Conservation (phyloP, 2,329 filamentous ascomycete genomes). For the Graphilbum ipis-grandicollis region DNA sequence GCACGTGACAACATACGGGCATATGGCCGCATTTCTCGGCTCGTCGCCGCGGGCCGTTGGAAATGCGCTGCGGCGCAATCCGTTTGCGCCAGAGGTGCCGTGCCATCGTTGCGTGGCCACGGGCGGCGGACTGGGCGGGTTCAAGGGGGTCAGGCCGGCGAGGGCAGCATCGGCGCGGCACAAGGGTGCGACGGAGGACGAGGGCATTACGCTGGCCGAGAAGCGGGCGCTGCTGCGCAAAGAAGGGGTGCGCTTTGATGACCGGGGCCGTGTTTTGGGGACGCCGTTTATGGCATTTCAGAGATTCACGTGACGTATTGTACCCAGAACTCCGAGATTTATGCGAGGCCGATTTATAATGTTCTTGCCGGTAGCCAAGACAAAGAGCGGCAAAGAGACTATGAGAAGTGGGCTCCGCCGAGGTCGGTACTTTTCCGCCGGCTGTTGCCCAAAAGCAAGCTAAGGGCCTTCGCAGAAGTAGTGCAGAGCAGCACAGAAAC, state of each 20-base stretch:
- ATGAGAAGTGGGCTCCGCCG: too few species aligned
- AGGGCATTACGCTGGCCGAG: constrained; percentile 47
- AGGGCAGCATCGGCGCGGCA: constrained; percentile 12
- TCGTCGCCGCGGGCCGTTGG: constrained; percentile 65
- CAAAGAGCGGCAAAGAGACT: too few species aligned
- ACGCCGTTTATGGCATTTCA: constrained; percentile 33
- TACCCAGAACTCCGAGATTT: too few species aligned
- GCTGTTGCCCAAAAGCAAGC: too few species aligned
- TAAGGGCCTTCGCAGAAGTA: too few species aligned
- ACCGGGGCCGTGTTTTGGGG: constrained; percentile 39
- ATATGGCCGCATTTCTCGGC: constrained; percentile 47
- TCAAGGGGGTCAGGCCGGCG: constrained; percentile 48
- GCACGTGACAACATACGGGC: constrained; percentile 60
- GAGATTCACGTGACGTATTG: too few species aligned
- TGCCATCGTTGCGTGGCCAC: constrained; percentile 69
- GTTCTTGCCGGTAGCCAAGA: too few species aligned
- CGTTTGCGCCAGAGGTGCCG: constrained; percentile 66
- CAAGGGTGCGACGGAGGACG: constrained; percentile 39
- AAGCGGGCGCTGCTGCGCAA: constrained; percentile 42
- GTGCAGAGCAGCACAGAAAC: too few species aligned
- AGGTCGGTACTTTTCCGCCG: too few species aligned
- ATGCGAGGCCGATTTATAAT: too few species aligned
- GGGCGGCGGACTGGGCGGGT: constrained; percentile 53
- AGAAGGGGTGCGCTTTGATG: constrained; percentile 50
- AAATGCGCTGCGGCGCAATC: constrained; percentile 60